Conservation (phyloP, 2,329 filamentous ascomycete genomes). For the Mycocentrospora acerina region DNA sequence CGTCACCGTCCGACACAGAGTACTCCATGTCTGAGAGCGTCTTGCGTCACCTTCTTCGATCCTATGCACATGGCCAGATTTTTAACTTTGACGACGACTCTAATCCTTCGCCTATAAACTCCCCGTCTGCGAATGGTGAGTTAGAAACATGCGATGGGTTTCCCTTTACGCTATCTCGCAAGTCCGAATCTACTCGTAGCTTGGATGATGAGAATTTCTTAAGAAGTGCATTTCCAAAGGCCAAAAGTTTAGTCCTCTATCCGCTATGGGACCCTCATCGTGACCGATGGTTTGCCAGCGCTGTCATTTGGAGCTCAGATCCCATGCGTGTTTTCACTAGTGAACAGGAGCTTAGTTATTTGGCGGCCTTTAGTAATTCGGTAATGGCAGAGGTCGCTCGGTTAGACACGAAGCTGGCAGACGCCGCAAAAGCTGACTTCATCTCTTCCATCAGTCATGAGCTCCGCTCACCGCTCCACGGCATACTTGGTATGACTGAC, state of each 20-base stretch:
- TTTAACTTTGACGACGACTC: constrained; percentile 40
- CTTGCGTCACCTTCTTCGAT: constrained; percentile 34
- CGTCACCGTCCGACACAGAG: constrained; percentile 12
- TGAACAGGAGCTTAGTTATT: constrained; percentile 41
- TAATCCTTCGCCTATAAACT: constrained; percentile 15
- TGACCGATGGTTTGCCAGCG: constrained; percentile 42
- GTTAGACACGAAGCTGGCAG: constrained; percentile 40
- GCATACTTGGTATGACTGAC: constrained; percentile 53
- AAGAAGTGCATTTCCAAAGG: constrained; percentile 37
- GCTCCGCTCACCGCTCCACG: constrained; percentile 62
- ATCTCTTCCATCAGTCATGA: constrained; percentile 64
- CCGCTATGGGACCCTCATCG: constrained; percentile 44
- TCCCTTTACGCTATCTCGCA: constrained; percentile 23
- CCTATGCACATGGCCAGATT: constrained; percentile 40
- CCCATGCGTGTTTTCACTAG: constrained; percentile 41
- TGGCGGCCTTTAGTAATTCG: constrained; percentile 43
- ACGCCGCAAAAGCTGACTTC: constrained; percentile 58
- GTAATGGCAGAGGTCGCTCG: constrained; percentile 44
- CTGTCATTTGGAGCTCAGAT: constrained; percentile 42
- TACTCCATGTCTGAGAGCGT: constrained; percentile 35
- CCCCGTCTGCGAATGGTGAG: constrained; percentile 20
- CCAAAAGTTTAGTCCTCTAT: constrained; percentile 41
- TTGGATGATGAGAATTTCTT: constrained; percentile 38
- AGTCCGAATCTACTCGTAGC: constrained; percentile 31
- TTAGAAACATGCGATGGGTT: constrained; percentile 20